These are phyloP conservation scores for Trichoderma lentiforme DNA, from an alignment of 2,329 filamentous ascomycete genomes.

Conservation along the genomic window DNA sequence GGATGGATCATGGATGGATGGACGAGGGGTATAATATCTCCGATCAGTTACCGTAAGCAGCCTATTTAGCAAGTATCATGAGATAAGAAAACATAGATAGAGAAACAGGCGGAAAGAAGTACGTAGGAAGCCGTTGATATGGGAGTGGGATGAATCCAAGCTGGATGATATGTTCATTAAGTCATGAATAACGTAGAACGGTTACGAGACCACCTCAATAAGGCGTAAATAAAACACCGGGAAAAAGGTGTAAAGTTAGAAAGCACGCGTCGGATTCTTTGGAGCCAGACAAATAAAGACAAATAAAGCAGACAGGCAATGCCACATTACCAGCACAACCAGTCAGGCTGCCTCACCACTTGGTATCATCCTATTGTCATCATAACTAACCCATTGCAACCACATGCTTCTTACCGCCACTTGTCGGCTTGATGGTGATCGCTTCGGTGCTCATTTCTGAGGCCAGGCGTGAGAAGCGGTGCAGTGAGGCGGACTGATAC, in stretches of 20 bases:
- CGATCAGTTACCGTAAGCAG: background rate
- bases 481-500: background rate
- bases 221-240: rapidly evolving
- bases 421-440: background rate
- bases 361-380: background rate
- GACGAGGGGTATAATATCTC: background rate
- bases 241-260: background rate
- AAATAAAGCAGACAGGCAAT: background rate
- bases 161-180: background rate
- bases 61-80: background rate
- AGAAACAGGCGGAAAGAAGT: background rate
- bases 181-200: background rate
- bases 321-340: background rate
- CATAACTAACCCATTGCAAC: background rate
- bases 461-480: background rate
- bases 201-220: background rate
- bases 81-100: background rate
- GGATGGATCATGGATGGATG: background rate
- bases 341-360: background rate
- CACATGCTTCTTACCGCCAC: background rate
- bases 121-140: background rate
- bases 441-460: background rate
- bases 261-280: background rate
- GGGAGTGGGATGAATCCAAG: background rate
- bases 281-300: background rate